Evolutionary conservation across 805 yeast genomes (phyloP).

Genomic region (Maudiozyma serrabonitensis): DNA sequence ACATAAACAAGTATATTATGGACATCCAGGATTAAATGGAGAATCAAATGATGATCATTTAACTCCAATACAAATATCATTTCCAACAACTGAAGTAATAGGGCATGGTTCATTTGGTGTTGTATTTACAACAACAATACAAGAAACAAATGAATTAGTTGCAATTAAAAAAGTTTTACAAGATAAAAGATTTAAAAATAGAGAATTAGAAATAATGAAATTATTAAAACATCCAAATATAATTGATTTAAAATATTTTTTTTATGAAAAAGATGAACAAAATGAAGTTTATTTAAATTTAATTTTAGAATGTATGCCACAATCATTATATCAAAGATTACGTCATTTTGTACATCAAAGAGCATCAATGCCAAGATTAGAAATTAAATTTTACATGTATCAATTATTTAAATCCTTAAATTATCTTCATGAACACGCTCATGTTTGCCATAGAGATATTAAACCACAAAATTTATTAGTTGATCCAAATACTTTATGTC

Average conservation of each 20-base stretch:
- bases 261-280: conserved; percentile 62
- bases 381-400: conserved; percentile 76
- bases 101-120: conserved; percentile 99
- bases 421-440: conserved; percentile 65
- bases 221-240: conserved; percentile 76
- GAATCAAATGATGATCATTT: neutral
- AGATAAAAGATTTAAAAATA: conserved; percentile 85
- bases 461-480: conserved; percentile 86
- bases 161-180: conserved; percentile 96
- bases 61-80: conserved; percentile 42
- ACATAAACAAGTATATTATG: conserved; percentile 23
- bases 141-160: conserved; percentile 66
- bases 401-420: conserved; percentile 69
- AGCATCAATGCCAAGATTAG: conserved; percentile 77
- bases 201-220: conserved; percentile 95
- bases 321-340: conserved; percentile 83
- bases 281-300: conserved; percentile 66
- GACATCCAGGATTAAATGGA: conserved; percentile 5
- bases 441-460: conserved; percentile 86
- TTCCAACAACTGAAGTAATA: conserved; percentile 78
- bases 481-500: conserved; percentile 73
- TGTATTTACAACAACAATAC: conserved; percentile 78
- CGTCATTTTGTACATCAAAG: conserved; percentile 73
- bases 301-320: conserved; percentile 90
- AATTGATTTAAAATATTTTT: conserved; percentile 79